These are phyloP conservation scores for Apiotrichum montevideense DNA, from an alignment of 1,284 basidiomycete genomes.

Conservation along the genomic window DNA sequence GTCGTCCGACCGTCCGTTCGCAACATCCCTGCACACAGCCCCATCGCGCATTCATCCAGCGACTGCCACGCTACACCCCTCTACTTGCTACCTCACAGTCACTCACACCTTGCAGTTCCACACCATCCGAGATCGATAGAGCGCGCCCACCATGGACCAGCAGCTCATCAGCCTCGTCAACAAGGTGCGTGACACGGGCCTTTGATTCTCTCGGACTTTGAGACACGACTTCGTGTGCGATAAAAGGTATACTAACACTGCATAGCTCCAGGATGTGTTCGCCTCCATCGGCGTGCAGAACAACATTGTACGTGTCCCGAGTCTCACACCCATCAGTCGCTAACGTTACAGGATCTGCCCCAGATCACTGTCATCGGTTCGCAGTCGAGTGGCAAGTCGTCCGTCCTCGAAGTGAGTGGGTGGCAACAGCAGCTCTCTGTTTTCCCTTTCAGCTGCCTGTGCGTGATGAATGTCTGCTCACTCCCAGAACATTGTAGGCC, in stretches of 20 bases:
- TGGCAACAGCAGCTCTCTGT: not conserved
- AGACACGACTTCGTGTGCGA: too few species aligned
- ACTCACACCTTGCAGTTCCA: too few species aligned
- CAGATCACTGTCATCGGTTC: constrained; percentile 55
- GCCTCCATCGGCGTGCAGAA: constrained; percentile 50
- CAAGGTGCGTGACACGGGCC: constrained; percentile 34
- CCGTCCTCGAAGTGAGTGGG: constrained; percentile 50
- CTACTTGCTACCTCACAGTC: too few species aligned
- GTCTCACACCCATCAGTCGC: not conserved
- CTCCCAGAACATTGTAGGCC: constrained; percentile 84
- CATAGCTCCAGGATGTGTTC: constrained; percentile 53
- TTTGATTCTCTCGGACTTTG: not conserved
- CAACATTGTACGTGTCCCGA: constrained; percentile 42
- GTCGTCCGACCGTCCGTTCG: too few species aligned
- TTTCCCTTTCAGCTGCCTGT: not conserved
- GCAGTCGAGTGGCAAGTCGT: constrained; percentile 53
- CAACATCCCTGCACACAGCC: too few species aligned
- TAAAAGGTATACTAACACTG: constrained; percentile 3
- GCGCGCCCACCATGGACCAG: constrained; percentile 42
- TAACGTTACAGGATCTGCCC: constrained; percentile 49
- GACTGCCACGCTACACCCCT: too few species aligned
- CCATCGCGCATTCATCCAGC: too few species aligned
- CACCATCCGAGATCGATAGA: constrained; percentile 1
- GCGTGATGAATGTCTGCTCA: too few species aligned
- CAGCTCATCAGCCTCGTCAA: constrained; percentile 48